Evolutionary conservation across 306 rosid species (phyloP).

Genomic region (Vigna reflexopilosa): DNA sequence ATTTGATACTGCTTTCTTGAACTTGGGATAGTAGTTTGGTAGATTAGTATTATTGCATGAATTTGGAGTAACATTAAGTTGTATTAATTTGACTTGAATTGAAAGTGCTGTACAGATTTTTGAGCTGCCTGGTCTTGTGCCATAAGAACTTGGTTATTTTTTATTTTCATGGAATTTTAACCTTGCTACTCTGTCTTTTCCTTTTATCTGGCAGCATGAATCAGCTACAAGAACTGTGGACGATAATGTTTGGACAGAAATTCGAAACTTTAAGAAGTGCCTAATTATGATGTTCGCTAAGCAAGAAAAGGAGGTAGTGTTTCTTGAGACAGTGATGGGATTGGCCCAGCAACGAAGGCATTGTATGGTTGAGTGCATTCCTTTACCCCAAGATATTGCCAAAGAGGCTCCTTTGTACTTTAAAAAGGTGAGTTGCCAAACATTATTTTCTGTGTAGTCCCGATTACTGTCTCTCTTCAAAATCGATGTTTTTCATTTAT

Average conservation of each 20-base stretch:
- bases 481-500: conserved; percentile 26
- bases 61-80: conserved; percentile 15
- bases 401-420: conserved; percentile 91
- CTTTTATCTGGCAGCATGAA: conserved; percentile 72
- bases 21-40: conserved; percentile 2
- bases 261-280: conserved; percentile 94
- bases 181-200: conserved; percentile 3
- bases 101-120: conserved; percentile 23
- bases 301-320: conserved; percentile 88
- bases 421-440: conserved; percentile 67
- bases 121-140: conserved; percentile 30
- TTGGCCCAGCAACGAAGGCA: conserved; percentile 84
- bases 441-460: not conserved
- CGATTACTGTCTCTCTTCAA: conserved; percentile 5
- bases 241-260: conserved; percentile 80
- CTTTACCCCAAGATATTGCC: conserved; percentile 75
- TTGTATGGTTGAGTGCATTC: conserved; percentile 87
- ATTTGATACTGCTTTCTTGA: conserved; percentile 15
- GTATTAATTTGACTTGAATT: conserved; percentile 24
- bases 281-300: conserved; percentile 90
- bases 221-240: conserved; percentile 81
- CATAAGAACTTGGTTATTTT: not conserved
- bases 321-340: conserved; percentile 90
- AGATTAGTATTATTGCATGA: conserved; percentile 8
- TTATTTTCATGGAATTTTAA: conserved; percentile 12